These are phyloP conservation scores for Reutealis trisperma DNA, from an alignment of 345 rosid genomes.

Conservation along the genomic window DNA sequence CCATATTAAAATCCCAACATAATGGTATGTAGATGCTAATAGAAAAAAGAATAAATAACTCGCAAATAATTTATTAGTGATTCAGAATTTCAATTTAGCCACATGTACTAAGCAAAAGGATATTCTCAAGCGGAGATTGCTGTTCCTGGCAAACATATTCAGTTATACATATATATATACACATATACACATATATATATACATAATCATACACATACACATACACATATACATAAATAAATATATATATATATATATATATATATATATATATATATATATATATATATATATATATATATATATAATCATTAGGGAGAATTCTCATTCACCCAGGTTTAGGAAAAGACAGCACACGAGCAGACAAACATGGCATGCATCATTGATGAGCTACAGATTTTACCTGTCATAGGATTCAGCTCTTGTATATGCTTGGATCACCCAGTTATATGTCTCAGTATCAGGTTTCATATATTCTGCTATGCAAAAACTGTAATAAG, in stretches of 20 bases:
- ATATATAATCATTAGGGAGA: not conserved
- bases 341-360: not conserved
- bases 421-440: conserved; percentile 94
- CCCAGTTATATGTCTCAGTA: conserved; percentile 95
- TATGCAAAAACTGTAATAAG: conserved; percentile 23
- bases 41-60: not conserved
- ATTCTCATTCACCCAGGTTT: not conserved
- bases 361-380: not conserved
- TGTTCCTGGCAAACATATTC: not conserved
- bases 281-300: no score
- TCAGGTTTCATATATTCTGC: conserved; percentile 91
- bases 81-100: conserved; percentile 7
- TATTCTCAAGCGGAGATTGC: not conserved
- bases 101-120: not conserved
- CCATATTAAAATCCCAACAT: conserved; percentile 26
- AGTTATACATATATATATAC: no score
- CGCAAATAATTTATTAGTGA: not conserved
- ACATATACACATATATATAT: no score
- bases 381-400: conserved; percentile 16
- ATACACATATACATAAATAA: no score
- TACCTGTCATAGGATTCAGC: conserved; percentile 97
- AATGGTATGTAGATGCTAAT: not conserved
- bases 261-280: no score
- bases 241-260: no score
- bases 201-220: no score